Base-by-base conservation (phyloP, 2,329 filamentous ascomycete species). In the Penicillium sclerotigenum region DNA sequence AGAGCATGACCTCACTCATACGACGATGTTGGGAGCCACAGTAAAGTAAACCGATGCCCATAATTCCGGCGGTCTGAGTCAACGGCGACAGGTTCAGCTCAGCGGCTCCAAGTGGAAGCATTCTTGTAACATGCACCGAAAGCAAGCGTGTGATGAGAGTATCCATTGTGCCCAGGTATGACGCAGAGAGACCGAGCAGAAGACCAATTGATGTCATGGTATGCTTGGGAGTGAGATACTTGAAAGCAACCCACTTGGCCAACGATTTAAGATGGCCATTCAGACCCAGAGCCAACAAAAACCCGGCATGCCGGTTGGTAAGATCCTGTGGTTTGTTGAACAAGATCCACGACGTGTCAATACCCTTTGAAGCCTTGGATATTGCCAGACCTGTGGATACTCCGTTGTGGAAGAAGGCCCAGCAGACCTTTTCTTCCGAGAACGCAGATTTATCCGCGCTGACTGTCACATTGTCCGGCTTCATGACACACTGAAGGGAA, bases 1-100 rank as follows among this genome's bases (percentile, higher is more conserved):
- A 97, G 48, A 99, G 84, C 91, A 99, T 97, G 18, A 97, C 91
- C 72, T 99, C 94, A 69, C 91, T 97, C 94, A 99, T 99, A 36
- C 95, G 87, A 29, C 95, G 89, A 75, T 99, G 95, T 68, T 97
- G 93, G 28, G 92, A 97, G 70, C 92, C 89, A 75, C 89, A 95
- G 73, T 97, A 99, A 1, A 99, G 80, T 38, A 99, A 77, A 0
- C 94, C 94, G 62, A 99, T 96, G 1, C 94, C 94, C 91, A 99
- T 95, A 40, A 99, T 88, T 20, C 92, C 94, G 1, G 93, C 94
- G 0, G 94, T 97, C 73, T 99, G 94, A 0, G 93, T 97, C 18
- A 96, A 81, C 4, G 91, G 89, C 2, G 93, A 96, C 1, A 99
- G 76, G 64, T 99, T 99, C 11, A 99, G 81, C 73, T 99, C 94